A percentile compares a stretch with the other conserved stretches of the same genome.
Evolutionary conservation across 371 early-diverging fungal genomes (phyloP).

Genomic region (Lichtheimia hyalospora): DNA sequence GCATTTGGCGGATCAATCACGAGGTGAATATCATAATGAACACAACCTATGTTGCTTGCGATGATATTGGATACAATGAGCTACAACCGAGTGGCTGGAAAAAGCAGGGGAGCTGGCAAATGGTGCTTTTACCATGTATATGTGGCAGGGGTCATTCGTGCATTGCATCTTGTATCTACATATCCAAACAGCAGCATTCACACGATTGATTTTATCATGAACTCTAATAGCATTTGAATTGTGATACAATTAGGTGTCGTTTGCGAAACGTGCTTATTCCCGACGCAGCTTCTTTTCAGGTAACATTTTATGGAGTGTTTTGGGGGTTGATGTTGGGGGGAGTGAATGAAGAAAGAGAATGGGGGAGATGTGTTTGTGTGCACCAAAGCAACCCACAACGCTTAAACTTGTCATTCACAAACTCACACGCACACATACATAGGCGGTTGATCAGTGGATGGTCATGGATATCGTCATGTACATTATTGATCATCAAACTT

Average conservation of each 20-base stretch:
- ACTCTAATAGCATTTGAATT: constrained; percentile 7
- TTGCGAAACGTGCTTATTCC: constrained; percentile 9
- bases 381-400: no score
- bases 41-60: no score
- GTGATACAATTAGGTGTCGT: constrained; percentile 10
- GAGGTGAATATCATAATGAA: constrained; percentile 31
- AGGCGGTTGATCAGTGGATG: constrained; percentile 22
- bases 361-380: no score
- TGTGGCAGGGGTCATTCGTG: no score
- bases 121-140: no score
- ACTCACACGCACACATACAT: background rate
- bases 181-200: constrained; percentile 1
- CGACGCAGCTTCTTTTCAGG: constrained; percentile 6
- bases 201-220: constrained; percentile 9
- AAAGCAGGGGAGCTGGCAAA: no score
- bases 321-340: no score
- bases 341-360: no score
- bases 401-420: no score
- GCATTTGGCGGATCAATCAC: constrained; percentile 57
- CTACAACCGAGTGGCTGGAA: no score
- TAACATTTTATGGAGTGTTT: background rate
- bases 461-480: constrained; percentile 62
- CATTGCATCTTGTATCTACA: no score
- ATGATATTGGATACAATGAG: no score
- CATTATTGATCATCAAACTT: constrained; percentile 53